These are phyloP conservation scores for Fusarium tuaranense DNA, from an alignment of 2,329 filamentous ascomycete genomes.

Conservation along the genomic window DNA sequence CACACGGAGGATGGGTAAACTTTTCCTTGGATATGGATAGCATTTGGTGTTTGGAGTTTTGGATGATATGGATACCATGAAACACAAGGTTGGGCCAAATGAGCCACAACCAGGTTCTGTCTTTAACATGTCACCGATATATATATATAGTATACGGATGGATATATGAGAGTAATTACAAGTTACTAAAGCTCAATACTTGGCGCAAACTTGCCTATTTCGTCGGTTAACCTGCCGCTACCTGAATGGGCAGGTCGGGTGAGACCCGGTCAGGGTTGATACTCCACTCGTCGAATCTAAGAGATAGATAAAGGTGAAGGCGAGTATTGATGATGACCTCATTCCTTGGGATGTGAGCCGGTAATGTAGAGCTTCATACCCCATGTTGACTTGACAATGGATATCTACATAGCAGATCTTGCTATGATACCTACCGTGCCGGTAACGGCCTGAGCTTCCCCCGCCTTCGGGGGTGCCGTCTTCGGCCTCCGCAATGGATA, in stretches of 20 bases:
- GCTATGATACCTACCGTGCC: neutral
- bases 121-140: neutral
- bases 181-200: neutral
- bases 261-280: neutral
- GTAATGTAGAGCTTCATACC: neutral
- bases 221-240: neutral
- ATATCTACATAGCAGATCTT: neutral
- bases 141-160: neutral
- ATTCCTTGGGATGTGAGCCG: neutral
- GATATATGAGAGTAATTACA: conserved; percentile 2
- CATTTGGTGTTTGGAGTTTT: conserved; percentile 37
- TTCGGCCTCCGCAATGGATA: neutral
- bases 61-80: conserved; percentile 29
- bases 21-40: conserved; percentile 34
- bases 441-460: neutral
- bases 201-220: conserved; percentile 20
- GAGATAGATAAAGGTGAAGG: neutral
- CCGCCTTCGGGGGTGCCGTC: neutral
- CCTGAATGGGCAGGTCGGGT: neutral
- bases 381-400: neutral
- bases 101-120: conserved; percentile 13
- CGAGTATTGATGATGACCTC: neutral
- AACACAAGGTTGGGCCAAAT: conserved; percentile 16
- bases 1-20: neutral
- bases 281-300: neutral